A percentile compares a stretch with the other conserved stretches of the same genome.
These are phyloP conservation scores for Cyathus striatus DNA, from an alignment of 768 basidiomycete genomes.

Conservation along the genomic window DNA sequence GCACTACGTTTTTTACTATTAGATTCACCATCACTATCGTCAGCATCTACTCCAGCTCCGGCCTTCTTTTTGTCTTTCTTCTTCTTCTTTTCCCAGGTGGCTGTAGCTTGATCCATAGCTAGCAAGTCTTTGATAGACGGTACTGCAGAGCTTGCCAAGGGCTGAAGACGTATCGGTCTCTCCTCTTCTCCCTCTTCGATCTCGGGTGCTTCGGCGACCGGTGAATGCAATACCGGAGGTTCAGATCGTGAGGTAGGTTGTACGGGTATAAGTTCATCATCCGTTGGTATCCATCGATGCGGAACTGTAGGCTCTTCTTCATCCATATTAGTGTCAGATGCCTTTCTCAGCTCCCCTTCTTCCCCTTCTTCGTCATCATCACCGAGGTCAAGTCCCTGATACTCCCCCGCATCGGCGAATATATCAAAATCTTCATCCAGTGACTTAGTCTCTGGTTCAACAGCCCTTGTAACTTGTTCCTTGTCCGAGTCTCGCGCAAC, in stretches of 20 bases:
- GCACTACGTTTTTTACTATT: conserved; percentile 31
- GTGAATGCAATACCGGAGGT: conserved; percentile 7
- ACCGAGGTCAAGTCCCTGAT: conserved; percentile 59
- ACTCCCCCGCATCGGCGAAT: conserved; percentile 82
- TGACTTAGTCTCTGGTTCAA: conserved; percentile 22
- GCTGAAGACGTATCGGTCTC: conserved; percentile 52
- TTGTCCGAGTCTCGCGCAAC: too few relatives aligned
- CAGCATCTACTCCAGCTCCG: conserved; percentile 12
- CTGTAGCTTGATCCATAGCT: conserved; percentile 67
- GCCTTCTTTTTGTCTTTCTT: conserved; percentile 77
- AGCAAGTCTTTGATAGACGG: conserved; percentile 83
- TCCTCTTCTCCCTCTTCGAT: conserved; percentile 40
- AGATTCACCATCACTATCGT: conserved; percentile 22
- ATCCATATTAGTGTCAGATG: conserved; percentile 8
- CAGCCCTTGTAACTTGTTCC: conserved; percentile 3
- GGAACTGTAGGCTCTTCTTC: conserved; percentile 6
- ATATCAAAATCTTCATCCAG: conserved; percentile 73
- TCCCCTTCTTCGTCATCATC: conserved; percentile 53
- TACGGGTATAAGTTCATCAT: too few relatives aligned
- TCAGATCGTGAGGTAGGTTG: conserved; percentile 12
- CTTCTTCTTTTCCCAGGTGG: conserved; percentile 60
- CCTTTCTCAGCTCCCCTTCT: conserved; percentile 20
- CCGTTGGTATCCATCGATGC: conserved; percentile 40
- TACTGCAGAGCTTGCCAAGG: conserved; percentile 73
- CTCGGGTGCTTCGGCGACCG: conserved; percentile 19